Percentiles rank a stretch among this genome's conserved stretches.
Conservation (phyloP, 73 alveolate genomes). For the Paramecium tetraurelia region DNA sequence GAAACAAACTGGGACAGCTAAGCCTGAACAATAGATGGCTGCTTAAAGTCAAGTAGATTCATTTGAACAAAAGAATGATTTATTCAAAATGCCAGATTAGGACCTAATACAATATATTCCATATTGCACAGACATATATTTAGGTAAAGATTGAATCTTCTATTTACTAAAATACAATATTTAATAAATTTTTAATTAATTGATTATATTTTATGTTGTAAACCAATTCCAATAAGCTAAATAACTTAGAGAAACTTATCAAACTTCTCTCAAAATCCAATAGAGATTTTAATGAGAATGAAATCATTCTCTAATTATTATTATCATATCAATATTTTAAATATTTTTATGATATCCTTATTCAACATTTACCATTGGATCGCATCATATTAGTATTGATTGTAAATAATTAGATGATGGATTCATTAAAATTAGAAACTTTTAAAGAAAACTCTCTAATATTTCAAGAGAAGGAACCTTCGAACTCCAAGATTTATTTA, state of each 20-base stretch:
- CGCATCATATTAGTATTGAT: background rate
- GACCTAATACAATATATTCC: conserved; percentile 21
- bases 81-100: conserved; percentile 31
- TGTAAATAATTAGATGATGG: background rate
- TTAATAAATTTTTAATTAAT: background rate
- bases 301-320: background rate
- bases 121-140: conserved; percentile 36
- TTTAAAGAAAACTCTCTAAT: background rate
- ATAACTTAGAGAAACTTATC: background rate
- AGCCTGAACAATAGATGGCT: background rate
- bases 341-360: background rate
- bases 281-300: background rate
- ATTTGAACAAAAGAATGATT: background rate
- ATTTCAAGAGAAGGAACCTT: background rate
- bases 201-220: background rate
- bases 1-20: background rate
- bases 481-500: background rate
- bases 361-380: background rate
- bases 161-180: background rate
- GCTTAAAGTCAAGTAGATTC: background rate
- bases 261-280: background rate
- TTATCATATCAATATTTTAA: background rate
- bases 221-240: background rate
- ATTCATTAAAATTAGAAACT: background rate
- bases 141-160: conserved; percentile 32